Evolutionary conservation across 441 rosid species (phyloP).

Genomic region (Erodium texanum): DNA sequence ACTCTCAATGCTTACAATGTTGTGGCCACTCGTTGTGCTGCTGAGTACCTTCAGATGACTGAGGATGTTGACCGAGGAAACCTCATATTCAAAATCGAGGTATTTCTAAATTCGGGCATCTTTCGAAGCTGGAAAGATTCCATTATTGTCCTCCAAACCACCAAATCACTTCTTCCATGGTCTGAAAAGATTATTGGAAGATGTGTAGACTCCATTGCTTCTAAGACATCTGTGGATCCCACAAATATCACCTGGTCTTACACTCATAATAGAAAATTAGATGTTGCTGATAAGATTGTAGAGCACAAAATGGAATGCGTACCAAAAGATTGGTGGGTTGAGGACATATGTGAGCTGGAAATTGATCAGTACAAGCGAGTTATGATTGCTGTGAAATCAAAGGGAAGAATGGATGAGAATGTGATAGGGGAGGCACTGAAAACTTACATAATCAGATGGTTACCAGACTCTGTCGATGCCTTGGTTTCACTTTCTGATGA

Average conservation of each 20-base stretch:
- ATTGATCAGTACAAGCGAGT: constrained; percentile 67
- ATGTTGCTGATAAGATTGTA: constrained; percentile 41
- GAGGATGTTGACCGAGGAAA: constrained; percentile 80
- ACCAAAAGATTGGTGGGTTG: constrained; percentile 98
- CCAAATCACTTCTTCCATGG: constrained; percentile 70
- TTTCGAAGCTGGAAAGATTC: constrained; percentile 96
- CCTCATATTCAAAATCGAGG: constrained; percentile 74
- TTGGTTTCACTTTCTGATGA: constrained; percentile 46
- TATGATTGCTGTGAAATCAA: constrained; percentile 56
- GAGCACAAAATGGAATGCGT: constrained; percentile 44
- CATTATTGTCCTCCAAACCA: constrained; percentile 80
- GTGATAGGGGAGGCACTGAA: constrained; percentile 74
- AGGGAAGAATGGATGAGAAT: constrained; percentile 65
- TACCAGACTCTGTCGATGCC: constrained; percentile 58
- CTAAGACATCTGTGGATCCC: constrained; percentile 73
- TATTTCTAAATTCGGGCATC: constrained; percentile 78
- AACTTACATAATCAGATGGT: constrained; percentile 71
- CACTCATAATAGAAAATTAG: constrained; percentile 66
- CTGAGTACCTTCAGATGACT: constrained; percentile 91
- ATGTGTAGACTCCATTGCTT: constrained; percentile 78
- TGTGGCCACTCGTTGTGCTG: constrained; percentile 80
- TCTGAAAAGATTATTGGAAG: constrained; percentile 83
- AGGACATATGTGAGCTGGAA: constrained; percentile 82
- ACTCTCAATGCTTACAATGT: constrained; percentile 83
- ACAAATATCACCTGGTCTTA: constrained; percentile 78